Percentiles rank a stretch among this genome's conserved stretches.
Conservation (phyloP, 2,329 filamentous ascomycete genomes). For the Penicillium capsulatum region DNA sequence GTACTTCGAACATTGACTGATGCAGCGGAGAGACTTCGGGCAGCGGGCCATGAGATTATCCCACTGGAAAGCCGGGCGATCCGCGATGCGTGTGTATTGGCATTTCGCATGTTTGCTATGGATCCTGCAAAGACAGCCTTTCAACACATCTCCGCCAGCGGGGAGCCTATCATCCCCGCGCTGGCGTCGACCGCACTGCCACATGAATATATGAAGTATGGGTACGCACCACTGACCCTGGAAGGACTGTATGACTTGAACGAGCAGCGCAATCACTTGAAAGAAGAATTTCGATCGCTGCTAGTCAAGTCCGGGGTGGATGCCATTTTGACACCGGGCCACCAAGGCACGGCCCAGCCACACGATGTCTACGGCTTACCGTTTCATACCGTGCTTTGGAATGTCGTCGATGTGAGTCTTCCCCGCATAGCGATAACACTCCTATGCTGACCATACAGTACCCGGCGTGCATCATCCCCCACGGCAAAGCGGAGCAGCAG, state of each 20-base stretch:
- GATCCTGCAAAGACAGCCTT: conserved; percentile 16
- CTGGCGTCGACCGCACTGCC: conserved; percentile 16
- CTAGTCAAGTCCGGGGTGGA: conserved; percentile 45
- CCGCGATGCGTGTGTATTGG: conserved; percentile 7
- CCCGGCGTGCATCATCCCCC: conserved; percentile 47
- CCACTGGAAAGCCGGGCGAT: conserved; percentile 4
- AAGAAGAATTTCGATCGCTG: conserved; percentile 40
- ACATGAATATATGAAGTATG: conserved; percentile 9
- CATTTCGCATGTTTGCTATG: conserved; percentile 15
- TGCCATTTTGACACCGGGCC: conserved; percentile 47
- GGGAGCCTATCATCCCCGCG: conserved; percentile 36
- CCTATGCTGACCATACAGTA: conserved; percentile 32
- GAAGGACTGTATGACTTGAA: conserved; percentile 45
- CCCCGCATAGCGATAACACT: neutral
- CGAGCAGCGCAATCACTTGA: conserved; percentile 32
- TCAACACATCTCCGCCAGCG: conserved; percentile 32
- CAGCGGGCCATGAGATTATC: conserved; percentile 10
- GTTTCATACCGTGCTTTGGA: conserved; percentile 44
- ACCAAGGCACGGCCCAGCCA: conserved; percentile 49
- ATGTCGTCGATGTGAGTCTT: conserved; percentile 47
- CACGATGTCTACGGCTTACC: conserved; percentile 46
- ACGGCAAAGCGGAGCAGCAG: conserved; percentile 39
- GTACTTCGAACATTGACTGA: conserved; percentile 10
- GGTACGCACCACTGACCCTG: conserved; percentile 24
- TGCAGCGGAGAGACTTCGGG: conserved; percentile 4